Percentiles rank a stretch among this genome's conserved stretches.
Evolutionary conservation across 2,329 filamentous ascomycete species (phyloP).

Genomic region (Colletotrichum simmondsii): DNA sequence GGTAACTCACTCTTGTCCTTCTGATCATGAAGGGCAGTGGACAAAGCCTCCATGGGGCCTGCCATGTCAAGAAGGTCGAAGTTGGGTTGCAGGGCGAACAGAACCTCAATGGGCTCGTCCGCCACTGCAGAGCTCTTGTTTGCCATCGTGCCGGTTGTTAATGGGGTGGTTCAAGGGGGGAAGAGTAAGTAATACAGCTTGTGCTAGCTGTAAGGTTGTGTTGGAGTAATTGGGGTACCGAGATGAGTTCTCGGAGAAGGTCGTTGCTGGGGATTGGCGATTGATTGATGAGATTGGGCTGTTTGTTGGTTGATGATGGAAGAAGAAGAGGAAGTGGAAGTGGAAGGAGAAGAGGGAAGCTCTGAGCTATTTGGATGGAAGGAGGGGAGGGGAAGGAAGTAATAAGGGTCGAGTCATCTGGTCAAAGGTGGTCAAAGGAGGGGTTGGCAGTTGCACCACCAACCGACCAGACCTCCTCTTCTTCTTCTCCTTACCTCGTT

Average conservation of each 20-base stretch:
- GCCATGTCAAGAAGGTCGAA: slow-evolving; percentile 70
- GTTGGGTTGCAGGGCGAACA: slow-evolving; percentile 69
- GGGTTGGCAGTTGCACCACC: slow-evolving; percentile 36
- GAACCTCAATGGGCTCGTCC: slow-evolving; percentile 69
- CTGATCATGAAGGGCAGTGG: slow-evolving; percentile 61
- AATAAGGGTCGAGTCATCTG: slow-evolving; percentile 35
- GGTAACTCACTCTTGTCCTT: slow-evolving; percentile 61
- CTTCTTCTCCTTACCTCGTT: background rate
- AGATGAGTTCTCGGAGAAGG: background rate
- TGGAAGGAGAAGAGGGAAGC: slow-evolving; percentile 14
- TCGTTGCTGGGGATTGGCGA: slow-evolving; percentile 15
- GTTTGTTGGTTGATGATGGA: slow-evolving; percentile 17
- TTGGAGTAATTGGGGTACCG: slow-evolving; percentile 24
- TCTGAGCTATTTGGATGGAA: slow-evolving; percentile 31
- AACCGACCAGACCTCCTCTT: slow-evolving; percentile 10
- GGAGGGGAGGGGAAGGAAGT: slow-evolving; percentile 37
- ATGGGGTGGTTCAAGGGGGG: slow-evolving; percentile 12
- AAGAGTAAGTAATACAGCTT: slow-evolving; percentile 17
- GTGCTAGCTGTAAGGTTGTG: background rate
- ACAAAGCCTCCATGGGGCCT: slow-evolving; percentile 64
- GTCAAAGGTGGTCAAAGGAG: slow-evolving; percentile 35
- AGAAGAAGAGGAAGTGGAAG: background rate
- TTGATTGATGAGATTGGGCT: slow-evolving; percentile 33
- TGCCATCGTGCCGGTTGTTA: slow-evolving; percentile 60
- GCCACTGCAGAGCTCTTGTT: slow-evolving; percentile 68